phyloP scores from a whole-genome alignment of 2,329 filamentous ascomycete species.

The Orbilia blumenaviensis region DNA sequence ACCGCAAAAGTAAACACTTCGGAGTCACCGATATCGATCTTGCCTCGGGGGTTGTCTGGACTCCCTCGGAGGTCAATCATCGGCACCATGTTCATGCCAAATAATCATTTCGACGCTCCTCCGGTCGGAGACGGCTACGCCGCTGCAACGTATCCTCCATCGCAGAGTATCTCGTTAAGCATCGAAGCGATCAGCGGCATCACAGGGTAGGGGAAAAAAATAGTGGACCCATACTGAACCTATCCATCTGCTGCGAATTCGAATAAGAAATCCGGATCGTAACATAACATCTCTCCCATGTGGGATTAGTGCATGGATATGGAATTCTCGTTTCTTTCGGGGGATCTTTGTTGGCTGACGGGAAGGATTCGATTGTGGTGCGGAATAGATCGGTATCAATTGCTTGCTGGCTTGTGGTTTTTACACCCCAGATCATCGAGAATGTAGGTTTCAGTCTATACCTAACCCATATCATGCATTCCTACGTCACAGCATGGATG shows the following conservation, averaged over 20 bases:
- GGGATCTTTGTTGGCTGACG: slow-evolving; percentile 26
- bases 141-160: slow-evolving; percentile 28
- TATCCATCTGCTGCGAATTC: neutral
- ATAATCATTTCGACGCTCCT: slow-evolving; percentile 6
- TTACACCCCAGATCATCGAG: slow-evolving; percentile 94
- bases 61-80: neutral
- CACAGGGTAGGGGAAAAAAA: slow-evolving; percentile 45
- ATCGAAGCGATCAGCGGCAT: slow-evolving; percentile 51
- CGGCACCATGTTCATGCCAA: slow-evolving; percentile 6
- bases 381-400: slow-evolving; percentile 83
- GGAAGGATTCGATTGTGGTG: slow-evolving; percentile 6
- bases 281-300: neutral
- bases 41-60: neutral
- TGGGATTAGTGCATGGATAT: neutral
- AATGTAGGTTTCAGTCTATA: slow-evolving; percentile 69
- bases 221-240: neutral
- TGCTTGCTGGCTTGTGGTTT: slow-evolving; percentile 97
- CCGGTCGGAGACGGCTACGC: neutral
- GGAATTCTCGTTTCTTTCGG: neutral
- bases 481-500: too few species aligned
- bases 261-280: neutral
- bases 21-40: neutral
- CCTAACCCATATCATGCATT: too few species aligned
- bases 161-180: slow-evolving; percentile 23
- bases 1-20: neutral